A percentile compares a stretch with the other conserved stretches of the same genome.
Evolutionary conservation across 2,329 filamentous ascomycete genomes (phyloP).

Genomic region (Scleromitrula shiraiana): DNA sequence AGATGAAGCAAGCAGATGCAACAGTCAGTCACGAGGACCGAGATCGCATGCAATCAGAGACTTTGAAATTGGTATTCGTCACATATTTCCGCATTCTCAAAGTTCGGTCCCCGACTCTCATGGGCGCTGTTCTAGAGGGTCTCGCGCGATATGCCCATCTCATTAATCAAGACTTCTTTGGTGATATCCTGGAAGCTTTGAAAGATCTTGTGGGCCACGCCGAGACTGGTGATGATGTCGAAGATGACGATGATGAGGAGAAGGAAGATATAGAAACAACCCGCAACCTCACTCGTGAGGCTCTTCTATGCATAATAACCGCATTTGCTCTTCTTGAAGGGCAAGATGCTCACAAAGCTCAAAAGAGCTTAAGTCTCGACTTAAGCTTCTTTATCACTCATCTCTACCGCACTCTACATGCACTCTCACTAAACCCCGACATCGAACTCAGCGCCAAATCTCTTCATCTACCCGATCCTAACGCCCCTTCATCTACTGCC

Average conservation of each 20-base stretch:
- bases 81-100: slow-evolving; percentile 94
- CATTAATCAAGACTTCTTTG: slow-evolving; percentile 99
- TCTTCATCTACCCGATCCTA: slow-evolving; percentile 60
- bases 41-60: slow-evolving; percentile 91
- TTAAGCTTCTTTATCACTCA: slow-evolving; percentile 92
- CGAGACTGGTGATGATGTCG: slow-evolving; percentile 43
- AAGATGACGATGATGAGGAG: slow-evolving; percentile 34
- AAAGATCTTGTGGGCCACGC: slow-evolving; percentile 84
- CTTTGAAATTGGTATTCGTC: slow-evolving; percentile 89
- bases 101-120: slow-evolving; percentile 68
- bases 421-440: slow-evolving; percentile 72
- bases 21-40: slow-evolving; percentile 85
- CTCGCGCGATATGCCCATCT: slow-evolving; percentile 89
- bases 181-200: slow-evolving; percentile 85
- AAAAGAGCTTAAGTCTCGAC: slow-evolving; percentile 75
- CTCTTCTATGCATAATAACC: slow-evolving; percentile 89
- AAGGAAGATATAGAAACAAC: slow-evolving; percentile 45
- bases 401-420: slow-evolving; percentile 78
- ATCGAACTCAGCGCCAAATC: slow-evolving; percentile 74
- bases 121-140: slow-evolving; percentile 95
- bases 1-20: slow-evolving; percentile 88
- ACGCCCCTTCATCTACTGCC: slow-evolving; percentile 37
- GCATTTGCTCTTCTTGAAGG: slow-evolving; percentile 94
- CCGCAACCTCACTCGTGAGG: slow-evolving; percentile 75
- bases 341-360: slow-evolving; percentile 82